Evolutionary conservation across 164 flowering plant species (phyloP).

Genomic region (Echeveria elegans): DNA sequence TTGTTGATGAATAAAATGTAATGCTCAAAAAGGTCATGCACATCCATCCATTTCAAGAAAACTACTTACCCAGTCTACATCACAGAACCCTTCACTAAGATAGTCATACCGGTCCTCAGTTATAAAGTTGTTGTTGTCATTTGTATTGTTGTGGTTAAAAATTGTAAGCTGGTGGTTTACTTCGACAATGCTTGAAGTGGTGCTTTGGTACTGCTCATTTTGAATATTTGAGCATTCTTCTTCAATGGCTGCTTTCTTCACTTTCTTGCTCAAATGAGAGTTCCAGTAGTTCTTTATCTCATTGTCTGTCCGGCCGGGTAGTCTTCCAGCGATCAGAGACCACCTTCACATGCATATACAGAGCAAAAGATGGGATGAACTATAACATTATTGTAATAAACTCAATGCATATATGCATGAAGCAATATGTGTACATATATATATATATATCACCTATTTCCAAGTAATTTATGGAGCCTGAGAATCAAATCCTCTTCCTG

Average conservation of each 20-base stretch:
- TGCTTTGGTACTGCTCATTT: neutral
- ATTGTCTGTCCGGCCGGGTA: constrained; percentile 6
- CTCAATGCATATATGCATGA: neutral
- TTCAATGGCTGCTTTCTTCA: neutral
- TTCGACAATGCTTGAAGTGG: neutral
- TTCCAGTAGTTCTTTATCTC: constrained; percentile 10
- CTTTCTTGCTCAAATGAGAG: constrained; percentile 6
- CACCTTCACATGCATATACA: neutral
- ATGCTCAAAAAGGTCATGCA: neutral
- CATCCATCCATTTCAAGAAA: neutral
- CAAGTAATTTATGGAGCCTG: constrained; percentile 7
- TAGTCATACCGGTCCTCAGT: neutral
- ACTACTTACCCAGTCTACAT: neutral
- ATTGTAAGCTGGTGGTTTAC: neutral
- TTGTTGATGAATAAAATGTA: too few relatives aligned
- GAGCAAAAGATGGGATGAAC: neutral
- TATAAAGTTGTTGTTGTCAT: neutral
- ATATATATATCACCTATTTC: constrained; percentile 7
- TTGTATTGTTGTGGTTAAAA: neutral
- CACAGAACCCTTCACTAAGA: neutral
- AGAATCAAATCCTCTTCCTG: constrained; percentile 8
- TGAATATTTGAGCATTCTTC: neutral
- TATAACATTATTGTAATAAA: too few relatives aligned
- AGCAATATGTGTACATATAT: neutral
- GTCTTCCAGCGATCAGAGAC: constrained; percentile 8